Evolutionary conservation across 2,329 filamentous ascomycete genomes (phyloP).

Genomic region (Didymella keratinophila): DNA sequence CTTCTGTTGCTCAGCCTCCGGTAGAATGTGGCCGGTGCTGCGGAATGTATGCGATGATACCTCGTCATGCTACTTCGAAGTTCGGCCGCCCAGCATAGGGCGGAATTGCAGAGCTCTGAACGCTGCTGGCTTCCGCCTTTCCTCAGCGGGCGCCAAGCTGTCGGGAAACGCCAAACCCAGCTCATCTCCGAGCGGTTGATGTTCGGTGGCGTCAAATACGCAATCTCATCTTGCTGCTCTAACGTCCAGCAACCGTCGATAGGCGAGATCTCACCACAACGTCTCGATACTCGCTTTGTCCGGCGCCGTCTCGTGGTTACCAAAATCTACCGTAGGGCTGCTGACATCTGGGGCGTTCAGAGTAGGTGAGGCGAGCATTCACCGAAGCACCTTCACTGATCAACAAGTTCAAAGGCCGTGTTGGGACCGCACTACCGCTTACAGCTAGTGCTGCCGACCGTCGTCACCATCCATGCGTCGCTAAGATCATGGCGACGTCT

Average conservation of each 20-base stretch:
- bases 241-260: conserved; percentile 1
- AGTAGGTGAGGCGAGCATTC: conserved; percentile 35
- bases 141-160: conserved; percentile 26
- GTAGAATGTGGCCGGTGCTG: conserved; percentile 16
- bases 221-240: neutral
- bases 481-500: conserved; percentile 5
- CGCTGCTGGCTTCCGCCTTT: conserved; percentile 22
- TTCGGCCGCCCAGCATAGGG: conserved; percentile 11
- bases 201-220: conserved; percentile 15
- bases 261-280: conserved; percentile 1
- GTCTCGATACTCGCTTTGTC: neutral
- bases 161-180: conserved; percentile 24
- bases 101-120: conserved; percentile 17
- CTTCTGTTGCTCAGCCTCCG: neutral
- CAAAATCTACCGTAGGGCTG: neutral
- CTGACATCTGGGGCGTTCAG: neutral
- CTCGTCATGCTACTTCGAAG: conserved; percentile 16
- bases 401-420: conserved; percentile 13
- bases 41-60: conserved; percentile 15
- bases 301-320: neutral
- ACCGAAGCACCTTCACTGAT: conserved; percentile 13
- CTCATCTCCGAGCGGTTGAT: conserved; percentile 17
- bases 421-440: conserved; percentile 25
- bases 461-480: conserved; percentile 3
- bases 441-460: conserved; percentile 21